Base-by-base conservation (phyloP, 768 basidiomycete species). In the Boletus eberwhitei region DNA sequence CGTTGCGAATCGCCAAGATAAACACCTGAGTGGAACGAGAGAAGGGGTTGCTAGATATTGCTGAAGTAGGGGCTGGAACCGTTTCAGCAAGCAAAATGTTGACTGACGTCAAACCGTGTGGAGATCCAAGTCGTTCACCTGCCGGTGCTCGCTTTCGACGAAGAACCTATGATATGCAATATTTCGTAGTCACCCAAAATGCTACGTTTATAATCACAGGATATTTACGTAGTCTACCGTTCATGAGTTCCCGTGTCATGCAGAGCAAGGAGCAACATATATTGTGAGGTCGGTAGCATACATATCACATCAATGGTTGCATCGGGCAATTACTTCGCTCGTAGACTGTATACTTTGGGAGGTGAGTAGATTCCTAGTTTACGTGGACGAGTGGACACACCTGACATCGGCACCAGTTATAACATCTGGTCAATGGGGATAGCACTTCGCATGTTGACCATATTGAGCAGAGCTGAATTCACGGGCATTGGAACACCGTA, bases 401-500 rank as follows among this genome's bases (percentile, higher is more conserved):
- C 55, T 58, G 26, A 8, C 13, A 12, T n/a, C 19, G 16, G 1
- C 32, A 39, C 24, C n/a, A 17, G 34, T 55, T 36, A 70, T 34
- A 71, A 45, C 52, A 64, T 59, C 49, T 78, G 76, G 63, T 87
- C 82, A 48, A 84, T 19, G 26, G 87, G 84, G 53, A 87, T 77
- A 13, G 68, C 63, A 38, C 69, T 68, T 48, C 85, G 81, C 77
- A 87, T 74, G 61, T 80, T 79, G 56, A 90, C 72, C 58, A 90
- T 73, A 48, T 83, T 74, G 36, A 77, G 65, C 44, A 91, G 73
- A n/a, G 75, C 72, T 2, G 76, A 67, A 52, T 77, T 88, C 24
- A 79, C 75, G 6, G 84, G 83, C 65, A 85, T 87, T 17, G 72
- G 68, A 31, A 93, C 73, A 7, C 74, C 72, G 60, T 86, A 79